phyloP scores from a whole-genome alignment of 352 stramenopile genomes.

The Phytophthora constricta region DNA sequence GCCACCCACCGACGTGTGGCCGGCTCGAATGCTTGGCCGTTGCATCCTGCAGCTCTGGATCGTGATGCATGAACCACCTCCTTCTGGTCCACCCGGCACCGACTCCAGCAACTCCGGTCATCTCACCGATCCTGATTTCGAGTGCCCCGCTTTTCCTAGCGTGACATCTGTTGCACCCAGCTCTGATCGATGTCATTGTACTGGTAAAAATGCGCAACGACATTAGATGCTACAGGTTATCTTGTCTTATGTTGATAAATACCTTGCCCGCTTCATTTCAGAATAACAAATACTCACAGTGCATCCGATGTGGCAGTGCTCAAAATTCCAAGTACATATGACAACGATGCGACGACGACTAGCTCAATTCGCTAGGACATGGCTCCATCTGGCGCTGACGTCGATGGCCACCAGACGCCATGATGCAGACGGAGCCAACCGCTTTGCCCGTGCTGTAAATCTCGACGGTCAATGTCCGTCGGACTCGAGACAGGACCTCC shows the following conservation, averaged over 20 bases:
- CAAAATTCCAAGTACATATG: too few species aligned
- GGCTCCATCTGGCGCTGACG: not conserved
- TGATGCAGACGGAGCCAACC: constrained; percentile 8
- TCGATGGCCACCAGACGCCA: not conserved
- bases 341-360: not conserved
- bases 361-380: not conserved
- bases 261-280: too few species aligned
- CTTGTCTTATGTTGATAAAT: too few species aligned
- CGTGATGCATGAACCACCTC: not conserved
- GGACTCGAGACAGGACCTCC: too few species aligned
- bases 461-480: constrained; percentile 5
- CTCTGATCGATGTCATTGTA: too few species aligned
- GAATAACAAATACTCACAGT: too few species aligned
- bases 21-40: too few species aligned
- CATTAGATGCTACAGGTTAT: too few species aligned
- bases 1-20: too few species aligned
- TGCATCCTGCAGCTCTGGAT: not conserved
- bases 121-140: not conserved
- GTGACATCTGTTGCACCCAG: not conserved
- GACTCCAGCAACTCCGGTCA: not conserved
- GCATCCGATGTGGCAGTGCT: too few species aligned
- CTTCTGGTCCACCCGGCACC: not conserved
- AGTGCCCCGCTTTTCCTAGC: too few species aligned
- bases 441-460: not conserved
- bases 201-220: too few species aligned